Evolutionary conservation across 768 basidiomycete species (phyloP), one percentile per base, ranked within the genome.

Genomic region (Pholiota molesta): DNA sequence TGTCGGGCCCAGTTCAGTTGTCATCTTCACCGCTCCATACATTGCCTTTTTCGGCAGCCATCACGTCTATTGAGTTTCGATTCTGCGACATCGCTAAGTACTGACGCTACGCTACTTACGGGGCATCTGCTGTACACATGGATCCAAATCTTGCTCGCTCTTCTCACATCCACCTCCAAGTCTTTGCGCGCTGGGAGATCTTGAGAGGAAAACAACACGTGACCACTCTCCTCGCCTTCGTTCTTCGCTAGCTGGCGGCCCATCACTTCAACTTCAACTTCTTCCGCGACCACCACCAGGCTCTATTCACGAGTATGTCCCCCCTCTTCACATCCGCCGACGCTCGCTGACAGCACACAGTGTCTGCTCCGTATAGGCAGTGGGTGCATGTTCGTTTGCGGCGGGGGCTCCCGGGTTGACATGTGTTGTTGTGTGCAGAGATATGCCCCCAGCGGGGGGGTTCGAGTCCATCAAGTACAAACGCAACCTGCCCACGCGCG

Each of bases 391-490:
- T 72, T 72, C 69, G 35, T 54, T 17, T 45, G 57, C 44, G 54
- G 29, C 7, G 39, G 55, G 6, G 11, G 29, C 29, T 55, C 63
- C 59, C 52, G 57, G 55, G 49, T 57, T 62, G 64, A 62, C 65
- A 52, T 61, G 16, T 55, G 21, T 29, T 33, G 39, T 67, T 33
- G 39, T 67, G 59, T 63, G 61, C 77, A 97, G 96, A 78, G 97
- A 99, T 72, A 91, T 99, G 88, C 97, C 97, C 69, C 97, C 97
- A 44, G 68, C 87, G 49, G 95, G 95, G 64, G 97, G 97, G 2
- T 99, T 97, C 77, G 95, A 93, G 72, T 78, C 90, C 29, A 78
- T 99, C 78, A 90, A 90, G 76, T 99, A 98, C 85, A 96, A 95
- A 77, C 91, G 97, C 67, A 97, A 96, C 77, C 86, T 99, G 52